These are phyloP conservation scores for Aspergillus sp. DNA, from an alignment of 2,329 filamentous ascomycete genomes.

Conservation along the genomic window DNA sequence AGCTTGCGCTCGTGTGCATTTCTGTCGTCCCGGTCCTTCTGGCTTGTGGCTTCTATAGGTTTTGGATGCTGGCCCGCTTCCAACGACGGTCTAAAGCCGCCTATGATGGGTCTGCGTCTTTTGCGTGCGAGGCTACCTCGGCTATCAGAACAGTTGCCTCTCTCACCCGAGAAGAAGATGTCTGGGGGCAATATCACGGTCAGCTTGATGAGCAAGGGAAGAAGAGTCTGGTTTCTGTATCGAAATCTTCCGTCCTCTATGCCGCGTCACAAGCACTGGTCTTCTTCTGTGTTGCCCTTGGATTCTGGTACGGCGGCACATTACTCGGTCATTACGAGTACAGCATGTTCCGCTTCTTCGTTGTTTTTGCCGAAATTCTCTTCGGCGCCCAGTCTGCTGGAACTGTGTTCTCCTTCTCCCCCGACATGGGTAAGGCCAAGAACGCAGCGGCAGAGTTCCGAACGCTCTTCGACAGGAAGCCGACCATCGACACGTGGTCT, in stretches of 20 bases:
- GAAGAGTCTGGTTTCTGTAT: constrained; percentile 60
- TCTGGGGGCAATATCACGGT: constrained; percentile 60
- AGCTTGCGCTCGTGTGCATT: constrained; percentile 73
- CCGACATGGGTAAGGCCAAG: constrained; percentile 89
- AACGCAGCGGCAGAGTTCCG: constrained; percentile 73
- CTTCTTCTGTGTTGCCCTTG: constrained; percentile 75
- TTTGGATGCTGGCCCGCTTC: constrained; percentile 73
- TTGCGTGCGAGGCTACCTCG: constrained; percentile 86
- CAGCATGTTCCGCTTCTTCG: constrained; percentile 76
- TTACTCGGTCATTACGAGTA: constrained; percentile 65
- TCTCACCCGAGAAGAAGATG: constrained; percentile 76
- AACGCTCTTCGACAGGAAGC: constrained; percentile 71
- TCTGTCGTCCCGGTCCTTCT: constrained; percentile 68
- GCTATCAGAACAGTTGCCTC: constrained; percentile 90
- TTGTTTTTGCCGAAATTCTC: constrained; percentile 78
- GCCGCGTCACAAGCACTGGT: constrained; percentile 74
- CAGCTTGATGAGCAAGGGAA: constrained; percentile 59
- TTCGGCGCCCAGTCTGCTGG: constrained; percentile 90
- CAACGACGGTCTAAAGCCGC: constrained; percentile 68
- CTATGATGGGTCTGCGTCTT: constrained; percentile 72
- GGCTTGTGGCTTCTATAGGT: constrained; percentile 75
- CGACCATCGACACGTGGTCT: constrained; percentile 75
- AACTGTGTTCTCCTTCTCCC: constrained; percentile 78
- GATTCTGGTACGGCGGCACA: constrained; percentile 85
- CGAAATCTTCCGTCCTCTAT: constrained; percentile 70